Evolutionary conservation across 495 filamentous ascomycete genomes (phyloP).

Genomic region (Apiosordaria backusii): DNA sequence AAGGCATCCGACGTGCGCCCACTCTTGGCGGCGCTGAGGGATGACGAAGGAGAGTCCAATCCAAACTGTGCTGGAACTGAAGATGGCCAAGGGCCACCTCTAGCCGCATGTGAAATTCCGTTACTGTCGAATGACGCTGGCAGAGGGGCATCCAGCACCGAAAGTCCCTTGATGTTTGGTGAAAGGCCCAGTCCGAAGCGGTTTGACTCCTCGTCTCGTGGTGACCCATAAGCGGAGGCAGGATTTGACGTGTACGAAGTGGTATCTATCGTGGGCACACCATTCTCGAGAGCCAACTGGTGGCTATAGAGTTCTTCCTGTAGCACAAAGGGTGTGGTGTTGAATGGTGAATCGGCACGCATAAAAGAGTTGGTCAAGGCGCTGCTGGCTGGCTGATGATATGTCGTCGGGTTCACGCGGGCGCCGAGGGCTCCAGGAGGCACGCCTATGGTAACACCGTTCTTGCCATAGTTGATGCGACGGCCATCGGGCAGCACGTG

Average conservation of each 20-base stretch:
- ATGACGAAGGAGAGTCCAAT: conserved; percentile 82
- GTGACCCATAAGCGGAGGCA: conserved; percentile 84
- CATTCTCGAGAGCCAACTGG: conserved; percentile 47
- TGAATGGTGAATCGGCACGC: conserved; percentile 58
- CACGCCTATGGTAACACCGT: conserved; percentile 49
- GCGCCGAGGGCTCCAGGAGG: conserved; percentile 55
- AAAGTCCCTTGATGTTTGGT: conserved; percentile 66
- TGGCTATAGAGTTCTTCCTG: conserved; percentile 45
- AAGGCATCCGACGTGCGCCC: conserved; percentile 67
- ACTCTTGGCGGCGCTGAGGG: conserved; percentile 54
- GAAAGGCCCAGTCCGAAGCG: conserved; percentile 66
- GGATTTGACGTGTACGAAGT: conserved; percentile 66
- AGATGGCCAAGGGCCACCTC: conserved; percentile 85
- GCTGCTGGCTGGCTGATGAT: conserved; percentile 58
- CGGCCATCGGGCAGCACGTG: conserved; percentile 93
- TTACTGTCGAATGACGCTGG: conserved; percentile 97
- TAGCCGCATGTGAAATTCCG: conserved; percentile 84
- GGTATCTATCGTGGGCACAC: conserved; percentile 73
- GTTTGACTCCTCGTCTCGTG: conserved; percentile 62
- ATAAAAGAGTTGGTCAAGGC: conserved; percentile 81
- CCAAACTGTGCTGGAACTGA: conserved; percentile 93
- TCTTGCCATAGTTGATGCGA: conserved; percentile 70
- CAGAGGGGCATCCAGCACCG: conserved; percentile 87
- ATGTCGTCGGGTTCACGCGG: conserved; percentile 60
- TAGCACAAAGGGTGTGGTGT: conserved; percentile 35